Evolutionary conservation across 2,329 filamentous ascomycete genomes (phyloP), one percentile per base, ranked within the genome.

Genomic region (Sporothrix euskadiensis): DNA sequence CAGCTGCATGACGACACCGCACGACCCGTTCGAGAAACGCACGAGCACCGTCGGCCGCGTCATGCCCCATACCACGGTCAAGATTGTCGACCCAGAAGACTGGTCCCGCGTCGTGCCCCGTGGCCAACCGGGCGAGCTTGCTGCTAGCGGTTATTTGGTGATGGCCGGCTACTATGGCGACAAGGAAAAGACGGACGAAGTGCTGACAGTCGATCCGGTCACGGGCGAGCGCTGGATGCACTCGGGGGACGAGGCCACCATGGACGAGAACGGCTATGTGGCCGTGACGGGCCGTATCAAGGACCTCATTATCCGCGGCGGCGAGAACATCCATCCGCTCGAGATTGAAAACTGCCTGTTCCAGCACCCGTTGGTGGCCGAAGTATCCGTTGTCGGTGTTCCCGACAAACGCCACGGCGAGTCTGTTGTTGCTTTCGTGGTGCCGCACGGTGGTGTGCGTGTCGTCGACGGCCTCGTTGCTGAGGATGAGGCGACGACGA

Each of bases 151-250:
- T 0, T 98, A 98, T 79, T 85, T 94, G 3, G 88, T 97, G 47
- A 98, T 97, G 94, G 90, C 93, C 80, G 93, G 91, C 56, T 98
- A 99, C 82, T 98, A 90, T 88, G 88, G 84, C n/a, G 94, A 97
- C 79, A 85, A 87, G 12, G 86, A 80, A 32, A 86, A 85, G 75
- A 98, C 94, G 0, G 84, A 84, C 0, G 91, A 93, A 79, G 93
- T 91, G 5, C 30, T 74, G 19, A 39, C 19, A 1, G 12, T 8
- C 6, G 75, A 66, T 9, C 59, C 49, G 7, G 59, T 16, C 8
- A 80, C 83, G 1, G 82, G 86, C 10, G 81, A 86, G 63, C 79
- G 91, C 22, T 98, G 95, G 95, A 96, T 98, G 92, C 86, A 92
- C 82, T 97, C 92, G 0, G 96, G 96, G 26, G 96, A 99, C 79